Percentiles rank a stretch among this genome's conserved stretches.
These are phyloP conservation scores for Colletotrichum agaves DNA, from an alignment of 2,329 filamentous ascomycete genomes.

Conservation along the genomic window DNA sequence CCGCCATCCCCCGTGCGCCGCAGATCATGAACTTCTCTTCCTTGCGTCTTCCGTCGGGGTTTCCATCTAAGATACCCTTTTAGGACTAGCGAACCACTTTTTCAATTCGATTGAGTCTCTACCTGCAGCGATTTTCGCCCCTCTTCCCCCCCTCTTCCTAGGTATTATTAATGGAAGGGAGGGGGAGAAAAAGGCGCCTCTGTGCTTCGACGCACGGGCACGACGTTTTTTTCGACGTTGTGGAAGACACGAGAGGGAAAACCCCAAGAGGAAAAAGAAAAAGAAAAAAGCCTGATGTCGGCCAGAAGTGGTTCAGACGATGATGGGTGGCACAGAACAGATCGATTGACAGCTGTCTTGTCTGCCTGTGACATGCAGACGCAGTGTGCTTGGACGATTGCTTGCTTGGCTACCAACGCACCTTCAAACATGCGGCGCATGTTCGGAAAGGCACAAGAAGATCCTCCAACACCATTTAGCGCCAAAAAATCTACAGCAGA, in stretches of 20 bases:
- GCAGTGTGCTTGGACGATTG: not conserved
- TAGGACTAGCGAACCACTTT: conserved; percentile 25
- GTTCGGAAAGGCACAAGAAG: too few species aligned
- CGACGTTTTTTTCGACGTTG: conserved; percentile 3
- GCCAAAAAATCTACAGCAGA: too few species aligned
- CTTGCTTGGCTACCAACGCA: not conserved
- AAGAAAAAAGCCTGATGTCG: too few species aligned
- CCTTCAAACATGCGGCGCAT: not conserved
- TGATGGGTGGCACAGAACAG: not conserved
- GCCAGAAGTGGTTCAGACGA: not conserved
- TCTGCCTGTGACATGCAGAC: not conserved
- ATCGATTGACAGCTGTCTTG: not conserved
- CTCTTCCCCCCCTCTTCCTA: not conserved
- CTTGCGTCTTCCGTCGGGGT: not conserved
- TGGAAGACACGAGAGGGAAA: too few species aligned
- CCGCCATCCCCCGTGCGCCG: not conserved
- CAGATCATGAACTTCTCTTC: not conserved
- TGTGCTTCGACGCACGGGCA: conserved; percentile 20
- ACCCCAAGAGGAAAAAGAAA: too few species aligned
- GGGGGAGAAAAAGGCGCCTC: not conserved
- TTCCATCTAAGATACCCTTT: not conserved
- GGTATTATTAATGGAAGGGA: not conserved
- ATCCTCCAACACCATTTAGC: not conserved
- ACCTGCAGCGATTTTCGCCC: conserved; percentile 33
- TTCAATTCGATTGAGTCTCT: conserved; percentile 33